Evolutionary conservation across 2,329 filamentous ascomycete species (phyloP).

Genomic region (Fusarium coffeatum): DNA sequence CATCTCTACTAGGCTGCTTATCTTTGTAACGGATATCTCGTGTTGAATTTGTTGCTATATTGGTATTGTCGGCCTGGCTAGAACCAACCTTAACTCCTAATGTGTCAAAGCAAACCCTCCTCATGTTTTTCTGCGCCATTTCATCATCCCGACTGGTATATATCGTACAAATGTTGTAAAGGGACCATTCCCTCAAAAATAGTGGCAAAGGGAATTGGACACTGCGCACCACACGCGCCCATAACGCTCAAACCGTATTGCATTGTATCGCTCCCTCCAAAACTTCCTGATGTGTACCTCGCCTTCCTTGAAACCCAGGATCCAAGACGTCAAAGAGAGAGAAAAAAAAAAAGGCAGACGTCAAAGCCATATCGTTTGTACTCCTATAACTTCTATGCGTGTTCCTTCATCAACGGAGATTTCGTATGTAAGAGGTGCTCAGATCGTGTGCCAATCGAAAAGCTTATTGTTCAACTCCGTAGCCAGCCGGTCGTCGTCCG

Average conservation of each 20-base stretch:
- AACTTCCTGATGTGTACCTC: slow-evolving; percentile 10
- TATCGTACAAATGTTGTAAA: slow-evolving; percentile 37
- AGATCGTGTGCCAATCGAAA: slow-evolving; percentile 38
- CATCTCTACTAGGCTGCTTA: neutral
- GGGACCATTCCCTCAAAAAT: slow-evolving; percentile 1
- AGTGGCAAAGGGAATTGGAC: slow-evolving; percentile 16
- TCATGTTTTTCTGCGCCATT: slow-evolving; percentile 38
- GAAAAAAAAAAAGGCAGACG: slow-evolving; percentile 28
- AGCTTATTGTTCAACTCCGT: slow-evolving; percentile 26
- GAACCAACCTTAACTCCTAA: slow-evolving; percentile 20
- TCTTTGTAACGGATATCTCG: neutral
- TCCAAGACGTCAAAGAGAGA: slow-evolving; percentile 14
- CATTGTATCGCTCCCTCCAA: neutral
- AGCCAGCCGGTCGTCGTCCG: slow-evolving; percentile 40
- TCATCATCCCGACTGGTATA: slow-evolving; percentile 39
- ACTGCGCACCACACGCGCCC: slow-evolving; percentile 9
- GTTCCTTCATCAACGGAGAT: slow-evolving; percentile 41
- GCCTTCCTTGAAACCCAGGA: slow-evolving; percentile 11
- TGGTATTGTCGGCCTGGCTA: slow-evolving; percentile 17
- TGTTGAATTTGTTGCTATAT: slow-evolving; percentile 15
- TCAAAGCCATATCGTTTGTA: slow-evolving; percentile 37
- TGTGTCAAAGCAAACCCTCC: slow-evolving; percentile 26
- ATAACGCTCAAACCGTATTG: slow-evolving; percentile 2
- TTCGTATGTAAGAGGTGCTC: slow-evolving; percentile 38
- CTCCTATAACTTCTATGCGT: slow-evolving; percentile 47